Conservation (phyloP, 2,329 filamentous ascomycete genomes). For the Claviceps humidiphila region DNA sequence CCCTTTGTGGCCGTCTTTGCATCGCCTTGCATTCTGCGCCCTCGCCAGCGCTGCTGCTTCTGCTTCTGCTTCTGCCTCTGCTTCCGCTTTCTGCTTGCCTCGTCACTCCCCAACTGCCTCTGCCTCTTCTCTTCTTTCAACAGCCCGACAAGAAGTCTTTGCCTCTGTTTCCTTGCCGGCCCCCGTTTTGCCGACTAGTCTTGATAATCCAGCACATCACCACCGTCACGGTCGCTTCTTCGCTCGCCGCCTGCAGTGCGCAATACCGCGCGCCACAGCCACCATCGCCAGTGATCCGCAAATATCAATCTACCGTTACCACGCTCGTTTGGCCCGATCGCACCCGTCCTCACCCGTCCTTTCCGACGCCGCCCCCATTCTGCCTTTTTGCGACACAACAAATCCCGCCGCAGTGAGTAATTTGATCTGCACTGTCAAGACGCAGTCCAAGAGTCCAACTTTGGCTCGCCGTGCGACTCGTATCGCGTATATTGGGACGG, state of each 20-base stretch:
- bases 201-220: background rate
- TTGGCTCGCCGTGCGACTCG: background rate
- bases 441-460: background rate
- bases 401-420: too few species aligned
- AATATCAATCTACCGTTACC: background rate
- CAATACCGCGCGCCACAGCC: background rate
- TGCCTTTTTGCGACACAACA: background rate
- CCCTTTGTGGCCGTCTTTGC: constrained; percentile 5
- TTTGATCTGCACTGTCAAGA: too few species aligned
- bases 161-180: background rate
- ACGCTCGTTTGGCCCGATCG: background rate
- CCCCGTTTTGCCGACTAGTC: background rate
- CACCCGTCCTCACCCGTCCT: background rate
- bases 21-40: constrained; percentile 5
- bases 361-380: background rate
- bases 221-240: background rate
- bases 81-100: constrained; percentile 1
- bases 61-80: too few species aligned
- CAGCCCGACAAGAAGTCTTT: background rate
- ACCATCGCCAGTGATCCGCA: background rate
- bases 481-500: background rate
- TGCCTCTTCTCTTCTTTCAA: background rate
- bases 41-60: background rate
- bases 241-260: background rate
- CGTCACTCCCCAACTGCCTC: background rate